phyloP scores from a whole-genome alignment of 169 alveolate genomes.

The Fabrea salina region DNA sequence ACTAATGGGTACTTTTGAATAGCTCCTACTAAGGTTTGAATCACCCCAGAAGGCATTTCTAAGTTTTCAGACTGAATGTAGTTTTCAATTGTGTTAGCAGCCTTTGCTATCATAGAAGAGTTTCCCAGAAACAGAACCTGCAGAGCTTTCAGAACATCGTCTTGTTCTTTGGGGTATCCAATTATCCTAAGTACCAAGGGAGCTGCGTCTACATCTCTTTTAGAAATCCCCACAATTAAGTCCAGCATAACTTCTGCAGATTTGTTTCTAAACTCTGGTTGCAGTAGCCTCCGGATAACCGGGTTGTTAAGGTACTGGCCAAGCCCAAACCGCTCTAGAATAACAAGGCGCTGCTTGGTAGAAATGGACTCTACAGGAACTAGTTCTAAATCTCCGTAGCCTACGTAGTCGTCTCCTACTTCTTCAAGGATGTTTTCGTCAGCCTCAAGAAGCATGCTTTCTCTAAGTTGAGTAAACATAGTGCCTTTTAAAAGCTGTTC shows the following conservation, averaged over 20 bases:
- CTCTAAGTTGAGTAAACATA: too few species aligned
- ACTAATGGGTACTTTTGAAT: background rate
- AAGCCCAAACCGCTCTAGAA: background rate
- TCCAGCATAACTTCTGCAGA: background rate
- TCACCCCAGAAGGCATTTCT: background rate
- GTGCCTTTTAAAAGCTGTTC: too few species aligned
- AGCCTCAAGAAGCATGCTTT: too few species aligned
- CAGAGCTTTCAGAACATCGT: background rate
- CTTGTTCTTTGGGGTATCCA: background rate
- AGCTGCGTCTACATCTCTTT: background rate
- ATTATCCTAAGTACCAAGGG: background rate
- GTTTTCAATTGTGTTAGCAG: background rate
- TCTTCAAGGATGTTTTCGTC: too few species aligned
- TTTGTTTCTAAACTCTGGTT: background rate
- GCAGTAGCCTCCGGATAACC: background rate
- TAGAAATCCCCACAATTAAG: background rate
- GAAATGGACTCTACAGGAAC: too few species aligned
- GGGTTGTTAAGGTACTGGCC: background rate
- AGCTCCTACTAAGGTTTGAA: background rate
- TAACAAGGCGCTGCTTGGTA: too few species aligned
- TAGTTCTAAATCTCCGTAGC: too few species aligned
- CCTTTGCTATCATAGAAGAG: background rate
- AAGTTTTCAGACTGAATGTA: background rate
- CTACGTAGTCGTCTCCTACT: too few species aligned
- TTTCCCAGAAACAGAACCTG: background rate